A percentile compares a stretch with the other conserved stretches of the same genome.
These are phyloP conservation scores for Capronia coronata DNA, from an alignment of 2,329 filamentous ascomycete genomes.

Conservation along the genomic window DNA sequence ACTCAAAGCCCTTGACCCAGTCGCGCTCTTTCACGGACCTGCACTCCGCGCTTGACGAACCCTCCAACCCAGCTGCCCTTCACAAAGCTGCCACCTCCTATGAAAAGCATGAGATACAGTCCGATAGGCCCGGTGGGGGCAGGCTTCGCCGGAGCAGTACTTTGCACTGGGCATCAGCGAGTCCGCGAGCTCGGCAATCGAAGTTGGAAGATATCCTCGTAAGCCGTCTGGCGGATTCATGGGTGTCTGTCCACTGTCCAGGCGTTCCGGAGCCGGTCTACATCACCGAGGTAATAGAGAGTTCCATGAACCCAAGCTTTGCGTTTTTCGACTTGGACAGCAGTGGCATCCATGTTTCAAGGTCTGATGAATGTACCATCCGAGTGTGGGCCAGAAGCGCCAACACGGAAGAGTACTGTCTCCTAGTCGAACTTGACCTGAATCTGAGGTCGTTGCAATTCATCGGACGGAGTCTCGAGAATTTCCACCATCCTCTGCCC, in stretches of 20 bases:
- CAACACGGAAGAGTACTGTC: constrained; percentile 50
- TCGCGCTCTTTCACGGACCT: constrained; percentile 48
- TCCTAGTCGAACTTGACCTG: constrained; percentile 66
- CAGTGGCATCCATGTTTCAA: constrained; percentile 57
- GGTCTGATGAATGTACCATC: constrained; percentile 59
- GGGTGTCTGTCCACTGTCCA: constrained; percentile 74
- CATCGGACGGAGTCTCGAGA: constrained; percentile 60
- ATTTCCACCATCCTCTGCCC: constrained; percentile 65
- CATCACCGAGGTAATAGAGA: constrained; percentile 72
- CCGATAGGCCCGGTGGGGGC: constrained; percentile 32
- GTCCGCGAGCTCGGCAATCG: constrained; percentile 59
- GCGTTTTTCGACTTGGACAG: constrained; percentile 69
- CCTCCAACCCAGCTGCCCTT: constrained; percentile 22
- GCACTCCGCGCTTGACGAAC: constrained; percentile 14
- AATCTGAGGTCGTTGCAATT: constrained; percentile 70
- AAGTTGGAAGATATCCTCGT: constrained; percentile 68
- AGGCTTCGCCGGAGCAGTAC: constrained; percentile 52
- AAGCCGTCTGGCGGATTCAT: constrained; percentile 71
- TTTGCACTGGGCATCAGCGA: constrained; percentile 56
- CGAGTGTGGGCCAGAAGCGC: constrained; percentile 65
- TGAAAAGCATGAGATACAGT: constrained; percentile 23
- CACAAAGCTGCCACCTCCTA: constrained; percentile 23
- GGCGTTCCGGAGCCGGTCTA: constrained; percentile 69
- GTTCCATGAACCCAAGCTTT: constrained; percentile 87
- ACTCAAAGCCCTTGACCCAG: constrained; percentile 47